Conservation (phyloP, 2,329 filamentous ascomycete genomes). For the Trichoderma harzianum region DNA sequence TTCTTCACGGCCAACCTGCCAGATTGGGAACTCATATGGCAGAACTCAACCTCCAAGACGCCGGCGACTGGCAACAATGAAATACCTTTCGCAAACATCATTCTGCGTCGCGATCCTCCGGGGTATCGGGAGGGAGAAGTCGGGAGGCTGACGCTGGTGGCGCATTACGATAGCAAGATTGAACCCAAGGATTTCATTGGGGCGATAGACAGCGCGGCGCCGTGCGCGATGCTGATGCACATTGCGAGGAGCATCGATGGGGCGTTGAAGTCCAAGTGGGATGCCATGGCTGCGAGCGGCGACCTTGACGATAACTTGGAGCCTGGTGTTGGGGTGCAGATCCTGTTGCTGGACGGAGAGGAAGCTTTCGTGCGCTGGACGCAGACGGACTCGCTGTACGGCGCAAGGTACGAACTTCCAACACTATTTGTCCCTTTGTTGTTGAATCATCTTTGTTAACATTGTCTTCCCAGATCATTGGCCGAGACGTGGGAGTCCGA, state of each 20-base stretch:
- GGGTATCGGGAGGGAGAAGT: conserved; percentile 73
- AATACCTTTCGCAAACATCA: conserved; percentile 82
- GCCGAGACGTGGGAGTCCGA: conserved; percentile 77
- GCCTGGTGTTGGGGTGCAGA: conserved; percentile 79
- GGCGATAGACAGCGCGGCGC: conserved; percentile 88
- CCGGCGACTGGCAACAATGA: conserved; percentile 67
- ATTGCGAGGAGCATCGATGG: conserved; percentile 75
- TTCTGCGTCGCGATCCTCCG: conserved; percentile 84
- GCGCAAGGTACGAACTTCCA: conserved; percentile 59
- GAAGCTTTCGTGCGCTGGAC: conserved; percentile 86
- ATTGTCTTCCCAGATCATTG: conserved; percentile 51
- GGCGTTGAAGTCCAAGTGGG: conserved; percentile 80
- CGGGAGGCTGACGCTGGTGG: conserved; percentile 78
- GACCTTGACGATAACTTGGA: conserved; percentile 56
- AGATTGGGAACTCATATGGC: conserved; percentile 74
- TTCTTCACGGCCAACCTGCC: conserved; percentile 77
- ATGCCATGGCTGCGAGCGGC: conserved; percentile 61
- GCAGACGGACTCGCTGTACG: conserved; percentile 80
- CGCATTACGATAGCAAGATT: conserved; percentile 88
- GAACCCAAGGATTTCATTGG: conserved; percentile 84
- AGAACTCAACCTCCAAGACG: conserved; percentile 86
- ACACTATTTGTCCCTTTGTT: neutral
- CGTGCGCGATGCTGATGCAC: conserved; percentile 91
- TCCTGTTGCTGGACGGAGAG: conserved; percentile 88
- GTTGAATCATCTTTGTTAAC: neutral